Percentiles rank a stretch among this genome's conserved stretches.
These are phyloP conservation scores for Talaromyces borbonicus DNA, from an alignment of 495 filamentous ascomycete species.

Conservation along the genomic window DNA sequence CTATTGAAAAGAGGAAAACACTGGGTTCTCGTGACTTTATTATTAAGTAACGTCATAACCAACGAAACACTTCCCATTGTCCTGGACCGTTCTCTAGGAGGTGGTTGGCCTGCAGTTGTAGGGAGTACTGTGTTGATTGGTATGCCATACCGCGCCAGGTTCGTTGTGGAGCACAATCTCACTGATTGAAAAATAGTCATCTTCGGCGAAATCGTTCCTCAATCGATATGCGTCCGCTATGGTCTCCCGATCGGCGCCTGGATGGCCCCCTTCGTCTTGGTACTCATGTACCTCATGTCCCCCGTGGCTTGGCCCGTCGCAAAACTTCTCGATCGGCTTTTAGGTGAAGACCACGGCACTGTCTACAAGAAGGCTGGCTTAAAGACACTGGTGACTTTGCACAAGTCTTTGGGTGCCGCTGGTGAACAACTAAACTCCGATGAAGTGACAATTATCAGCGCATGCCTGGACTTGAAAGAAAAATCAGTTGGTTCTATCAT, in stretches of 20 bases:
- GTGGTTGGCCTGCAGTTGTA: conserved; percentile 88
- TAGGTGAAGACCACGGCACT: conserved; percentile 88
- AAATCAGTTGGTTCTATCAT: conserved; percentile 92
- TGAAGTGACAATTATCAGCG: conserved; percentile 97
- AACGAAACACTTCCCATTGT: conserved; percentile 96
- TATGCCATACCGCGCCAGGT: conserved; percentile 30
- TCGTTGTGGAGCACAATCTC: background rate
- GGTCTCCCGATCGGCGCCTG: conserved; percentile 93
- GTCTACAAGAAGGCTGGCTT: conserved; percentile 93
- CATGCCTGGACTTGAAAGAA: conserved; percentile 91
- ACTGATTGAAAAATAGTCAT: conserved; percentile 57
- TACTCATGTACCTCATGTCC: conserved; percentile 83
- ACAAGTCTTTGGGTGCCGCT: conserved; percentile 78
- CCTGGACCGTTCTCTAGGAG: conserved; percentile 84
- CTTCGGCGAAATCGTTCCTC: conserved; percentile 92
- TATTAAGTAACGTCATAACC: conserved; percentile 94
- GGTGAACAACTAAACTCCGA: conserved; percentile 90
- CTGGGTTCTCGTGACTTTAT: conserved; percentile 95
- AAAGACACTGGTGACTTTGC: conserved; percentile 83
- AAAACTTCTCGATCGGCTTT: conserved; percentile 76
- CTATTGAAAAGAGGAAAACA: conserved; percentile 86
- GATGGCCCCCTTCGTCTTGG: conserved; percentile 81
- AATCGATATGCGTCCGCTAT: conserved; percentile 93
- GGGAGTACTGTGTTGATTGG: conserved; percentile 89
- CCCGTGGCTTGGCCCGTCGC: conserved; percentile 85